Percentiles rank a stretch among this genome's conserved stretches.
Evolutionary conservation across 2,329 filamentous ascomycete genomes (phyloP).

Genomic region (Pseudofabraea citricarpa): DNA sequence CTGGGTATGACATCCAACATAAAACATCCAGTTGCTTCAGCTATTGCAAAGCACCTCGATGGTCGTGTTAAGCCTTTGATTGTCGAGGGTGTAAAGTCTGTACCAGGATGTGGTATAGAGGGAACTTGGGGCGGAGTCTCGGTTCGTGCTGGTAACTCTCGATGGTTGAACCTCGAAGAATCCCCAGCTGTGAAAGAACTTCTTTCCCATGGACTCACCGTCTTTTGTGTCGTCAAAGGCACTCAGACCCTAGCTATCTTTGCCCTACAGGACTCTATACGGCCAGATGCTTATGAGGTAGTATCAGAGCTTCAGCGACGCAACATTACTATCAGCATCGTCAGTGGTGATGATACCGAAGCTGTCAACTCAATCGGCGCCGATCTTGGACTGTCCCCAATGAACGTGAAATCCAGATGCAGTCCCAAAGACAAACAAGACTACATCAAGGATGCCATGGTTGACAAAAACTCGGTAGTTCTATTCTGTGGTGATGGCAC

Average conservation of each 20-base stretch:
- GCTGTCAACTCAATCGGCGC: constrained; percentile 38
- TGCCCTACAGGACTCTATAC: constrained; percentile 41
- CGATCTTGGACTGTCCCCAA: constrained; percentile 33
- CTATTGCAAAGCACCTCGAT: constrained; percentile 31
- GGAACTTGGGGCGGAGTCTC: constrained; percentile 20
- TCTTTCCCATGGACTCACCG: constrained; percentile 34
- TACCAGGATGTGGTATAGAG: constrained; percentile 44
- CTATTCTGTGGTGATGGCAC: constrained; percentile 75
- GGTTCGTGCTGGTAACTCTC: constrained; percentile 44
- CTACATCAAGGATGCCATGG: constrained; percentile 13
- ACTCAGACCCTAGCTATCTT: constrained; percentile 34
- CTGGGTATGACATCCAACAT: constrained; percentile 29
- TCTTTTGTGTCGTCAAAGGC: constrained; percentile 42
- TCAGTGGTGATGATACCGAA: constrained; percentile 50
- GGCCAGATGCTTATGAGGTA: constrained; percentile 34
- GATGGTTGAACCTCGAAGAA: constrained; percentile 37
- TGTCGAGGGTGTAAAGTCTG: constrained; percentile 29
- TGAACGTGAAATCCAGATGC: constrained; percentile 17
- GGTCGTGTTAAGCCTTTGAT: constrained; percentile 11
- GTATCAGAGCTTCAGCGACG: constrained; percentile 32
- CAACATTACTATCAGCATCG: constrained; percentile 40
- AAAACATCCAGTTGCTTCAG: constrained; percentile 22
- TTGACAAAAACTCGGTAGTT: constrained; percentile 31
- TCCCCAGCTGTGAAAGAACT: constrained; percentile 30
- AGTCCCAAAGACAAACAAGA: constrained; percentile 20